These are phyloP conservation scores for Lecanosticta acicola DNA, from an alignment of 2,329 filamentous ascomycete genomes.

Conservation along the genomic window DNA sequence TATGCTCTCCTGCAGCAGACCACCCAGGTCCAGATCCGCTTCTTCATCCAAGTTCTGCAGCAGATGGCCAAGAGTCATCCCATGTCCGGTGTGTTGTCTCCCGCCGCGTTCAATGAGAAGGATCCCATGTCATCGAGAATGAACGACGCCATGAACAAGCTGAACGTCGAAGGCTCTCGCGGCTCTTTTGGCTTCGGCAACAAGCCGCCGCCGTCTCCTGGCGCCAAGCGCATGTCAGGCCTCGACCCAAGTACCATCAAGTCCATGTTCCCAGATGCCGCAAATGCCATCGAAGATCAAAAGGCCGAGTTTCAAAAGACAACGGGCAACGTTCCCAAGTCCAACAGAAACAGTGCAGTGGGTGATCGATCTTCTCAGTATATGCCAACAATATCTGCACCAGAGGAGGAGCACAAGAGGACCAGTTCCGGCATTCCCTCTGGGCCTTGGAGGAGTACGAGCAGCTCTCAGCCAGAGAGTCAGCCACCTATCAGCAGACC, in stretches of 20 bases:
- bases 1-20: slow-evolving; percentile 97
- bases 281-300: slow-evolving; percentile 95
- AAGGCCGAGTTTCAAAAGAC: slow-evolving; percentile 97
- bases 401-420: slow-evolving; percentile 55
- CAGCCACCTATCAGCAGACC: slow-evolving; percentile 56
- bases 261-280: slow-evolving; percentile 98
- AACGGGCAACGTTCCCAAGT: slow-evolving; percentile 81
- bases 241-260: slow-evolving; percentile 91
- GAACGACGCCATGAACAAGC: slow-evolving; percentile 93
- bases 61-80: slow-evolving; percentile 99
- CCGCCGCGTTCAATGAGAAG: slow-evolving; percentile 89
- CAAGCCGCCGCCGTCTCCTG: slow-evolving; percentile 70
- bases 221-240: slow-evolving; percentile 87
- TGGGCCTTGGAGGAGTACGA: slow-evolving; percentile 68
- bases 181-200: slow-evolving; percentile 65
- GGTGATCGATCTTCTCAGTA: slow-evolving; percentile 67
- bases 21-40: slow-evolving; percentile 96
- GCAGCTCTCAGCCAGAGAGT: slow-evolving; percentile 42
- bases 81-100: slow-evolving; percentile 91
- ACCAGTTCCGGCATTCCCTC: slow-evolving; percentile 62
- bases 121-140: slow-evolving; percentile 96
- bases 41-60: slow-evolving; percentile 97
- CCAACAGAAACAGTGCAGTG: slow-evolving; percentile 85
- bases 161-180: slow-evolving; percentile 79
- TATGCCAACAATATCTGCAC: slow-evolving; percentile 65